Base-by-base conservation (phyloP, 148 eudicot genomes). In the Linanthus parryae region DNA sequence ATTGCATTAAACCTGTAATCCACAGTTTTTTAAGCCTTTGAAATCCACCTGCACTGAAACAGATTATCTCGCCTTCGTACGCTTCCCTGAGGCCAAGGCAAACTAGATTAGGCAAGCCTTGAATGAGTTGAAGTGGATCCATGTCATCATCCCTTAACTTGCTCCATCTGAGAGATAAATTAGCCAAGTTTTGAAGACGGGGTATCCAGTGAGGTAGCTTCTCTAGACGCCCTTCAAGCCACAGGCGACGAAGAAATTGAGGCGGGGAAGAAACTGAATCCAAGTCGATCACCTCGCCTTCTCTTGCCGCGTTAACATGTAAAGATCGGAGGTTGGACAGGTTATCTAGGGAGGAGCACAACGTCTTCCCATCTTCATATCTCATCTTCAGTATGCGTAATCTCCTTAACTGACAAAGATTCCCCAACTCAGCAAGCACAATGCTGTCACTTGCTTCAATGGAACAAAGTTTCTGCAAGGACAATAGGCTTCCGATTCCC, bases 281-380 rank as follows among this genome's bases (percentile, higher is more conserved):
- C 13, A 65, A 27, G 48, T 66, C 53, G 1, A 66, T 3, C 3
- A 36, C 18, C 54, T 45, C 48, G 21, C 45, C 60, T 2, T 23
- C 41, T 8, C 30, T 45, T 13, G 18, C 10, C 13, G 65, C 47
- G 2, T 30, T 9, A 8, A 66, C 17, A 3, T 11, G 11, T 2
- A 66, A 23, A 10, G 58, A 35, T 9, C 43, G 43, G 2, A 66
- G 59, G 19, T 52, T 11, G 11, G 23, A 44, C 14, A 66, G 45
- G 20, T 58, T 66, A 23, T 48, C 49, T 4, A 66, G 34, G 41
- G 65, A 66, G 13, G 49, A 42, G 43, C 64, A 66, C 14, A 66
- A 20, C 4, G 19, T 44, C 10, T 0, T 25, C 24, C 65, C 71
- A 38, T 66, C 64, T 46, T 52, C 60, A 13, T 48, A 45, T 26